Conservation (phyloP, 495 filamentous ascomycete genomes). For the Massariosphaeria phaeospora region DNA sequence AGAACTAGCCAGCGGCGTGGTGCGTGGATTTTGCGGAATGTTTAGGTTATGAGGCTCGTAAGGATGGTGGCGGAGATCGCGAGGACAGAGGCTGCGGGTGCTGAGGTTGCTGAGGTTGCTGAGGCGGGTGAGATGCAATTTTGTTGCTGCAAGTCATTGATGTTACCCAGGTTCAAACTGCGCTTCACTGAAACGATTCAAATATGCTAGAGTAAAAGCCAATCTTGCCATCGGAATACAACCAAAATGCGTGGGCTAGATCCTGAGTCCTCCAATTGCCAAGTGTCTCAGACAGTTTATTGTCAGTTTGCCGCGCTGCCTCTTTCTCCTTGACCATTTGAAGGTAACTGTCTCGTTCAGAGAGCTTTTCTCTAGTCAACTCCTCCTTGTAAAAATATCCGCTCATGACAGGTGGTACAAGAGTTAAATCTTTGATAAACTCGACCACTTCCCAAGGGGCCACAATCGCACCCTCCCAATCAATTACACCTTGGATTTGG, state of each 20-base stretch:
- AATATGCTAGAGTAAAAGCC: constrained; percentile 10
- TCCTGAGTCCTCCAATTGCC: constrained; percentile 3
- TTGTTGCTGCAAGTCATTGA: too few relatives aligned
- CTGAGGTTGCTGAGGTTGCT: too few relatives aligned
- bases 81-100: too few relatives aligned
- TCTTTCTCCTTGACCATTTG: constrained; percentile 5
- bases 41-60: too few relatives aligned
- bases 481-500: constrained; percentile 7
- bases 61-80: too few relatives aligned
- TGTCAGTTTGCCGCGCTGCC: neutral
- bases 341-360: constrained; percentile 5
- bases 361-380: neutral
- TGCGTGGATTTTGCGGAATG: too few relatives aligned
- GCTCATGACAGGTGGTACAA: constrained; percentile 5
- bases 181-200: constrained; percentile 9
- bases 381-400: constrained; percentile 9
- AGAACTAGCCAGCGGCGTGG: too few relatives aligned
- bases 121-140: too few relatives aligned
- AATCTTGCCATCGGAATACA: constrained; percentile 8
- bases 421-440: constrained; percentile 13
- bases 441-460: constrained; percentile 12
- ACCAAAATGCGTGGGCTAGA: constrained; percentile 2
- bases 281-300: constrained; percentile 6
- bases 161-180: too few relatives aligned
- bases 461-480: constrained; percentile 9